Conservation (phyloP, 2,329 filamentous ascomycete species). For the Pestalotiopsis fici region DNA sequence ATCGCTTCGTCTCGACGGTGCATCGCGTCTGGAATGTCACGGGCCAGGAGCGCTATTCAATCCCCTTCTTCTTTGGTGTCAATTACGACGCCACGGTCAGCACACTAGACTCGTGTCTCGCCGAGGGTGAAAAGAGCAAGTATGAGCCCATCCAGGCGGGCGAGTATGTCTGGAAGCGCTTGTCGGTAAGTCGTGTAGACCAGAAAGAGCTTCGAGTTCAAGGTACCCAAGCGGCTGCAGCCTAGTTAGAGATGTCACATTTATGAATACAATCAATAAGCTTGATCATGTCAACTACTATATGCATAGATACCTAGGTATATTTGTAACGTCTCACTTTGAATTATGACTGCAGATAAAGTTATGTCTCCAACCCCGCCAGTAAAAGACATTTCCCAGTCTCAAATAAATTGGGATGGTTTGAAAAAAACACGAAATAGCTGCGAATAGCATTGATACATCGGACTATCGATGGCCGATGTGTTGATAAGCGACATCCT, state of each 20-base stretch:
- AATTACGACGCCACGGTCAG: background rate
- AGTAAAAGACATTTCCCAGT: too few relatives aligned
- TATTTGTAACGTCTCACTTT: too few relatives aligned
- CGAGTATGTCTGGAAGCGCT: background rate
- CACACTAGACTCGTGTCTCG: background rate
- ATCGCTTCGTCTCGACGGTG: constrained; percentile 7
- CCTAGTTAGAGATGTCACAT: background rate
- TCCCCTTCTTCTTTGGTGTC: constrained; percentile 11
- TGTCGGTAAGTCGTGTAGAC: background rate
- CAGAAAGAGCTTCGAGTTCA: constrained; percentile 4
- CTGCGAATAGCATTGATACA: too few relatives aligned
- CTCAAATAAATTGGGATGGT: too few relatives aligned
- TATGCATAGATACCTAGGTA: too few relatives aligned
- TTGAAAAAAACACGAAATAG: too few relatives aligned
- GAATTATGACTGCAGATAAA: too few relatives aligned
- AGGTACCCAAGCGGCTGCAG: background rate
- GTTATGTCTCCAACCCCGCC: too few relatives aligned
- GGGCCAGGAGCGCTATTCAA: constrained; percentile 2
- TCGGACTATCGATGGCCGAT: too few relatives aligned
- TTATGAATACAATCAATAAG: too few relatives aligned
- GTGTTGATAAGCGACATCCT: too few relatives aligned
- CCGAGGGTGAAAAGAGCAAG: background rate
- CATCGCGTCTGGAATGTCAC: constrained; percentile 5
- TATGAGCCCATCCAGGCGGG: constrained; percentile 1
- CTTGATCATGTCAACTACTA: too few relatives aligned